These are phyloP conservation scores for Kregervanrija pseudodelftensis DNA, from an alignment of 805 yeast genomes.

Conservation along the genomic window DNA sequence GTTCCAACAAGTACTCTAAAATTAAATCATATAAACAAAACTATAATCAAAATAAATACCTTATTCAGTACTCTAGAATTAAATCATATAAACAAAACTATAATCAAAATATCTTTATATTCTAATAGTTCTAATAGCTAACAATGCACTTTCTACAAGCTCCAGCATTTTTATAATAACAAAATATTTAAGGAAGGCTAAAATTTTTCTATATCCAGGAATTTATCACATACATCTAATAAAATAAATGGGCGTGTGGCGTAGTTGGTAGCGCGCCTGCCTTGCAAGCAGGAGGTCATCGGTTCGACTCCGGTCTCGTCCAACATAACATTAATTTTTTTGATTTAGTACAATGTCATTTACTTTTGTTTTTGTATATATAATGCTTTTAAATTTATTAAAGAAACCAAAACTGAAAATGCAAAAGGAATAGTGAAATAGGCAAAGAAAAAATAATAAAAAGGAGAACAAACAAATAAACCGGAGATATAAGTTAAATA, in stretches of 20 bases:
- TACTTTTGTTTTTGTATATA: slow-evolving; percentile 3
- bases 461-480: background rate
- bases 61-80: too few relatives aligned
- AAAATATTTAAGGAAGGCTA: too few relatives aligned
- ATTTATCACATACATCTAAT: too few relatives aligned
- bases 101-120: too few relatives aligned
- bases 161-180: too few relatives aligned
- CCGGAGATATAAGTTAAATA: background rate
- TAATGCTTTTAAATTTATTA: slow-evolving; percentile 1
- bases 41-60: too few relatives aligned
- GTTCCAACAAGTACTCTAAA: too few relatives aligned
- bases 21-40: too few relatives aligned
- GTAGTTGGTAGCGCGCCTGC: slow-evolving; percentile 80
- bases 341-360: background rate
- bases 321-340: slow-evolving; percentile 21
- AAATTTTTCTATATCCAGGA: too few relatives aligned
- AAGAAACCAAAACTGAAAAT: background rate
- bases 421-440: background rate
- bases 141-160: too few relatives aligned
- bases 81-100: too few relatives aligned
- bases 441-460: background rate
- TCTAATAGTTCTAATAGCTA: too few relatives aligned
- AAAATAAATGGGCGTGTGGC: slow-evolving; percentile 60
- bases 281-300: slow-evolving; percentile 73
- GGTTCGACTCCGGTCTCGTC: slow-evolving; percentile 78